A percentile compares a stretch with the other conserved stretches of the same genome.
phyloP scores from a whole-genome alignment of 2,329 filamentous ascomycete species.

The Beauveria sp. region DNA sequence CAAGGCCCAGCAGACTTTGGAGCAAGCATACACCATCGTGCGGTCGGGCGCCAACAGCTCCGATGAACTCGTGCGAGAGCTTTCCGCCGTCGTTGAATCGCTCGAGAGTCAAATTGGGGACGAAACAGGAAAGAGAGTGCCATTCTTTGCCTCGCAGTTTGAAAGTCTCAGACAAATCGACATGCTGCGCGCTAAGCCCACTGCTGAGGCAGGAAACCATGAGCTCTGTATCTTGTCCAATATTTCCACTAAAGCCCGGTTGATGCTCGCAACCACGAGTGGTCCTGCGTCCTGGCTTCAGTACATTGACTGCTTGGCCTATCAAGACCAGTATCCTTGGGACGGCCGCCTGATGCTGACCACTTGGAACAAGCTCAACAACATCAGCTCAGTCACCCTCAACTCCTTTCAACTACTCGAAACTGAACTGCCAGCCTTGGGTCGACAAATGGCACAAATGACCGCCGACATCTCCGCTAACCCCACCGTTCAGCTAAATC shows the following conservation, averaged over 20 bases:
- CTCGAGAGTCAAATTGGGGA: conserved; percentile 40
- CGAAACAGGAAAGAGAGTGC: conserved; percentile 32
- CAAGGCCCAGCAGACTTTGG: conserved; percentile 45
- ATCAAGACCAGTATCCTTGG: conserved; percentile 30
- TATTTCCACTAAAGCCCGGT: conserved; percentile 25
- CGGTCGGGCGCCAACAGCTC: conserved; percentile 33
- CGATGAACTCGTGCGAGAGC: conserved; percentile 39
- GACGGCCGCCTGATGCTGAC: conserved; percentile 33
- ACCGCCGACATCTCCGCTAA: conserved; percentile 42
- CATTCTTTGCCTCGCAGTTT: conserved; percentile 49
- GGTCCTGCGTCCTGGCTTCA: conserved; percentile 35
- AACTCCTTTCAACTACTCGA: conserved; percentile 56
- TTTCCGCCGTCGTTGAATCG: conserved; percentile 43
- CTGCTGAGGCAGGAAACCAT: conserved; percentile 15
- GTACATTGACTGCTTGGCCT: conserved; percentile 39
- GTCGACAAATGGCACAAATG: conserved; percentile 44
- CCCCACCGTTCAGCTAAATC: conserved; percentile 40
- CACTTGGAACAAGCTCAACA: conserved; percentile 48
- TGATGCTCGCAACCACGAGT: conserved; percentile 26
- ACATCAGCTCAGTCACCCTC: conserved; percentile 45
- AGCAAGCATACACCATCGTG: conserved; percentile 49
- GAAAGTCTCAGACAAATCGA: conserved; percentile 47
- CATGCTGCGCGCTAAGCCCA: conserved; percentile 28
- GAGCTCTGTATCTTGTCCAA: conserved; percentile 43
- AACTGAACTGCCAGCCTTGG: conserved; percentile 54